phyloP scores from a whole-genome alignment of 2,329 filamentous ascomycete genomes.

The Aschersonia sp. region DNA sequence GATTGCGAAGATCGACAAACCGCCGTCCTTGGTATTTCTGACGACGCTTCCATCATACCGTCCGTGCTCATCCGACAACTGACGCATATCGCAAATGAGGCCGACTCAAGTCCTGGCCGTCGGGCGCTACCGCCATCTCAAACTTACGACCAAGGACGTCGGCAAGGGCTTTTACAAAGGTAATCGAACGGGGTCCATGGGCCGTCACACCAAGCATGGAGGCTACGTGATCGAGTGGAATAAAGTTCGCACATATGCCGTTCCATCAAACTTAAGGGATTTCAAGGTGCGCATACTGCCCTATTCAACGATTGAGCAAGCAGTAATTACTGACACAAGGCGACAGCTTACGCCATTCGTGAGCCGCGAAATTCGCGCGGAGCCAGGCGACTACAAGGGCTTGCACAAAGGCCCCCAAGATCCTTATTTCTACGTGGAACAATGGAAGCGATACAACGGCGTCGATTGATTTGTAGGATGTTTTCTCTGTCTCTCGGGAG shows the following conservation, averaged over 20 bases:
- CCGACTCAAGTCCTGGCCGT: slow-evolving; percentile 53
- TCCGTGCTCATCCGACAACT: too few species aligned
- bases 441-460: slow-evolving; percentile 56
- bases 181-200: slow-evolving; percentile 77
- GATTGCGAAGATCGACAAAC: too few species aligned
- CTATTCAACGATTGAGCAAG: too few species aligned
- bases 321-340: slow-evolving; percentile 6
- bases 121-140: slow-evolving; percentile 56
- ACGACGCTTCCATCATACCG: too few species aligned
- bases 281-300: slow-evolving; percentile 49
- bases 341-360: slow-evolving; percentile 68
- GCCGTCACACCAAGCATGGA: slow-evolving; percentile 68
- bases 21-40: too few species aligned
- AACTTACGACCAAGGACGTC: slow-evolving; percentile 83
- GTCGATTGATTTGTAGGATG: slow-evolving; percentile 26
- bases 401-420: slow-evolving; percentile 39
- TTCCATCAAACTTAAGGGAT: slow-evolving; percentile 47
- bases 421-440: slow-evolving; percentile 45
- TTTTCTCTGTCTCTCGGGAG: neutral
- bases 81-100: slow-evolving; percentile 36
- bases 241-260: slow-evolving; percentile 84
- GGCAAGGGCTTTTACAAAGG: slow-evolving; percentile 97
- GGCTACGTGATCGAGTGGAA: slow-evolving; percentile 71
- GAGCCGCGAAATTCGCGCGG: slow-evolving; percentile 38
- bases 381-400: slow-evolving; percentile 39